Evolutionary conservation across 805 yeast genomes (phyloP).

Genomic region (Martiniozyma abietophila): DNA sequence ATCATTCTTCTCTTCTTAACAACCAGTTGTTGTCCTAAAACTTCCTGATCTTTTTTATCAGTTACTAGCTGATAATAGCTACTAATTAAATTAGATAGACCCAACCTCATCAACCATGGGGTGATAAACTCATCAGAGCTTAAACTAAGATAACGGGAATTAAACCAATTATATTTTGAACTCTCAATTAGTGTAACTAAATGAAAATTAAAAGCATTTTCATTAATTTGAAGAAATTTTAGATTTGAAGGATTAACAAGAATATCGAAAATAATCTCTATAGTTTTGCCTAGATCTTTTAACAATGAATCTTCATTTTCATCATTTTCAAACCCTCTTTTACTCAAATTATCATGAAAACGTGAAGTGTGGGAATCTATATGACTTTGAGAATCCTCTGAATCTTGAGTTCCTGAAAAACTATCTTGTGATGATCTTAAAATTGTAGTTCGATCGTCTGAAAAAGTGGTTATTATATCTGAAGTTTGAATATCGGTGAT

Average conservation of each 20-base stretch:
- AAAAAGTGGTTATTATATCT: background rate
- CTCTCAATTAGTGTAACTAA: slow-evolving; percentile 8
- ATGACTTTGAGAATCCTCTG: too few relatives aligned
- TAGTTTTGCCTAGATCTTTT: slow-evolving; percentile 12
- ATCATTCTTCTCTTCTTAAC: slow-evolving; percentile 3
- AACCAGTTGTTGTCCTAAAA: background rate
- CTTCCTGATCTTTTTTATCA: background rate
- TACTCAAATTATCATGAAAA: background rate
- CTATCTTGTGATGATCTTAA: slow-evolving; percentile 9
- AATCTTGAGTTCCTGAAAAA: slow-evolving; percentile 5
- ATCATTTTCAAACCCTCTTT: background rate
- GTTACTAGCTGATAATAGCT: slow-evolving; percentile 25
- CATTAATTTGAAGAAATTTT: slow-evolving; percentile 7
- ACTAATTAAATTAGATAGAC: slow-evolving; percentile 26
- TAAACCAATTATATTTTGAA: slow-evolving; percentile 18
- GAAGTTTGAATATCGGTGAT: background rate
- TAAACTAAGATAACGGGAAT: slow-evolving; percentile 11
- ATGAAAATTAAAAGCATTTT: slow-evolving; percentile 12
- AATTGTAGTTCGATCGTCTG: slow-evolving; percentile 3
- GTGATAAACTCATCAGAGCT: slow-evolving; percentile 8
- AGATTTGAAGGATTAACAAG: slow-evolving; percentile 9
- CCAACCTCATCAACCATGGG: slow-evolving; percentile 35
- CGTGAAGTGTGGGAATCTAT: too few relatives aligned
- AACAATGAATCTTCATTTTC: background rate
- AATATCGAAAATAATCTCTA: slow-evolving; percentile 14